Evolutionary conservation across 495 filamentous ascomycete genomes (phyloP), one percentile per base, ranked within the genome.

Genomic region (Parachaetomium inaequale): DNA sequence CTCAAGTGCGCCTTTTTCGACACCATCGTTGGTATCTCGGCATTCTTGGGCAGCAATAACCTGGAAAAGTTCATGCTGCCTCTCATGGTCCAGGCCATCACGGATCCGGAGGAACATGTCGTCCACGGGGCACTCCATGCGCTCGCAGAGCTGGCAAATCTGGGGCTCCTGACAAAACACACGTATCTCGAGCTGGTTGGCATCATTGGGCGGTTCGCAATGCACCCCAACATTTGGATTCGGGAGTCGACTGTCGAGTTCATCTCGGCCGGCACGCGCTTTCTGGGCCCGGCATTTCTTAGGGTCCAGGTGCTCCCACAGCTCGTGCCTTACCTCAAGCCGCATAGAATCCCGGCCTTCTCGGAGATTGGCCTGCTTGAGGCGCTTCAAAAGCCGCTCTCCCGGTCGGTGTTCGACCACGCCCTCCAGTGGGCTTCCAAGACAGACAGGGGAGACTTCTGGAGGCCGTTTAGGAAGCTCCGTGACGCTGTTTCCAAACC

Each of bases 1-100:
- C 77, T 99, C 25, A 96, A 96, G 72, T 96, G 91, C 69, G 92
- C 95, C 21, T 98, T 98, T 70, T 96, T 99, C 65, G 91, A 96
- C 63, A 90, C 93, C 0, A 93, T 98, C 21, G 89, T 97, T 21
- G 93, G 93, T 11, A 94, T 99, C 58, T 90, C 92, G 15, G 85
- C 90, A 0, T 97, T 96, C 63, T 80, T 98, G 42, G 95, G 95
- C 7, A 89, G 87, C 52, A 87, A 84, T 15, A 93, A 88, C 59
- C 74, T 98, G 55, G 95, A 99, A 73, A 93, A 96, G 62, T 99
- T 96, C 68, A 96, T 98, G 51, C 81, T 99, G 42, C 95, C 95
- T 2, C 76, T 99, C 14, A 96, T 99, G 92, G 82, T 96, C 11
- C 95, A 96, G 74, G 92, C 94, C n/a, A 80, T 98, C 66, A 93